Evolutionary conservation across 345 rosid genomes (phyloP).

Genomic region (Euphorbia tirucalli): DNA sequence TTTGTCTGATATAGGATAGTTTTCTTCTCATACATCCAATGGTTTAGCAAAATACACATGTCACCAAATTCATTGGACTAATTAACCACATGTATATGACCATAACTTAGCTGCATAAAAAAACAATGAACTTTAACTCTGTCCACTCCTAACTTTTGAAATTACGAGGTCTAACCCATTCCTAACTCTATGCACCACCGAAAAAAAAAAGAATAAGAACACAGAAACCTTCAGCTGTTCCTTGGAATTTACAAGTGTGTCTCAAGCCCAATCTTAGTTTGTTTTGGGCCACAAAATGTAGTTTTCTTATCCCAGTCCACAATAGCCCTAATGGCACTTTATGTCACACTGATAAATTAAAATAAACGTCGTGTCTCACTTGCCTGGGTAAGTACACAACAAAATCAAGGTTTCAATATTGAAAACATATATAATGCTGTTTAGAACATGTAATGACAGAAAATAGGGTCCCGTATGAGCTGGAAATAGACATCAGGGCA

Average conservation of each 20-base stretch:
- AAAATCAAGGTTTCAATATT: slow-evolving; percentile 9
- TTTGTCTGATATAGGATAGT: background rate
- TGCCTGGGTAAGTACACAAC: slow-evolving; percentile 4
- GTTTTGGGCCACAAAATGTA: background rate
- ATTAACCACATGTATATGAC: background rate
- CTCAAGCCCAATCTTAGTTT: background rate
- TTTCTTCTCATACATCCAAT: background rate
- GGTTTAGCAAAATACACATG: background rate
- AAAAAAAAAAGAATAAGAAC: too few species aligned
- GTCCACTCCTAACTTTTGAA: too few species aligned
- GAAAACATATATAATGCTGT: background rate
- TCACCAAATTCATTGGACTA: background rate
- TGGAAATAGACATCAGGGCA: background rate
- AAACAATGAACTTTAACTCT: too few species aligned
- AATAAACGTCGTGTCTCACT: background rate
- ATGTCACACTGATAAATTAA: background rate
- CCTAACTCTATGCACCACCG: too few species aligned
- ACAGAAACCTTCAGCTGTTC: background rate
- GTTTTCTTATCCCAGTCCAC: background rate
- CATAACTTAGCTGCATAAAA: background rate
- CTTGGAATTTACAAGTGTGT: background rate
- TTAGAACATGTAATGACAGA: background rate
- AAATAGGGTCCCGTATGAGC: background rate
- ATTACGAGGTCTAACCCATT: too few species aligned
- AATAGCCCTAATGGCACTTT: slow-evolving; percentile 3